phyloP scores from a whole-genome alignment of 441 rosid genomes.

The Cnidoscolus chayamansa region DNA sequence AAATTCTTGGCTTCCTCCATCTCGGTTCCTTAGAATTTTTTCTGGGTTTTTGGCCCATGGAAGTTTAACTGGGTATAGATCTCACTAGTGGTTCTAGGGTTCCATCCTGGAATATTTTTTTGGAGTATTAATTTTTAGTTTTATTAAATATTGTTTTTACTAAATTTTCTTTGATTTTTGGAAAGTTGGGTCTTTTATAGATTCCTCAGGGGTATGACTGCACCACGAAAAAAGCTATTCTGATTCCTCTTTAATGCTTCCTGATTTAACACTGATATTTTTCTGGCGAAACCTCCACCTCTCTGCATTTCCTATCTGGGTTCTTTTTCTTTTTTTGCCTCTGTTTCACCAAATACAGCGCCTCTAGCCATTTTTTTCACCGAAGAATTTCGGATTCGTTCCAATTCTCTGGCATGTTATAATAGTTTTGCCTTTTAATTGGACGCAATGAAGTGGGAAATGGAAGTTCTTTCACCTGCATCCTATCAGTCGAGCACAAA shows the following conservation, averaged over 20 bases:
- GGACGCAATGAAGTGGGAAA: slow-evolving; percentile 63
- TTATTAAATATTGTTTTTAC: slow-evolving; percentile 13
- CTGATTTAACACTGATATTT: slow-evolving; percentile 58
- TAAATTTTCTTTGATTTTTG: slow-evolving; percentile 17
- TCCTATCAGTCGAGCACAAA: slow-evolving; percentile 53
- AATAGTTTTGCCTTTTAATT: neutral
- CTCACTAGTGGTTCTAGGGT: slow-evolving; percentile 28
- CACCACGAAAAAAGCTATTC: slow-evolving; percentile 47
- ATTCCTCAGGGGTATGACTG: slow-evolving; percentile 63
- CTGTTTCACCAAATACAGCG: slow-evolving; percentile 10
- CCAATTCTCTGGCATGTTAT: slow-evolving; percentile 6
- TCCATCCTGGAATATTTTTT: slow-evolving; percentile 20
- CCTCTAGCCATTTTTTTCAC: neutral
- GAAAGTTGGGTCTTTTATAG: slow-evolving; percentile 47
- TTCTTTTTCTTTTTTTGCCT: slow-evolving; percentile 21
- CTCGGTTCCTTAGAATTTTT: slow-evolving; percentile 9
- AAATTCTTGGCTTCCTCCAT: slow-evolving; percentile 14
- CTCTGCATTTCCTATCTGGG: slow-evolving; percentile 29
- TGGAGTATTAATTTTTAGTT: neutral
- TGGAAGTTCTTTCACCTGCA: slow-evolving; percentile 58
- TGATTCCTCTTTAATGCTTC: slow-evolving; percentile 54
- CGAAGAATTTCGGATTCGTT: neutral
- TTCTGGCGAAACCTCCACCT: slow-evolving; percentile 38
- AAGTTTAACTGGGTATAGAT: slow-evolving; percentile 31
- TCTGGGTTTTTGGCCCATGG: slow-evolving; percentile 12